These are phyloP conservation scores for Neurospora sp. DNA, from an alignment of 495 filamentous ascomycete genomes.

Conservation along the genomic window DNA sequence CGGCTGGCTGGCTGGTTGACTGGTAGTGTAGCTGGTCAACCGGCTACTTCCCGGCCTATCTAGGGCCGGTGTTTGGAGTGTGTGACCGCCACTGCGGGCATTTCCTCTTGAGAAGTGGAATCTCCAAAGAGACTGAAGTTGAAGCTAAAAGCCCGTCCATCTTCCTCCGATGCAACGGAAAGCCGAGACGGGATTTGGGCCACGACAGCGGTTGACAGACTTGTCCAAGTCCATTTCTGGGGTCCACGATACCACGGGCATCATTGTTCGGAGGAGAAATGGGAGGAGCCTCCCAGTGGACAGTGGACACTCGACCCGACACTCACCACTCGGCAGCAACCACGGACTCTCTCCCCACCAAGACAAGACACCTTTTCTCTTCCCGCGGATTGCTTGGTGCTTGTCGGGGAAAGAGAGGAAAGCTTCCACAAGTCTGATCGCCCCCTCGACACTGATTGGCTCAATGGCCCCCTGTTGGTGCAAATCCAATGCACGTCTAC, in stretches of 20 bases:
- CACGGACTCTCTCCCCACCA: neutral
- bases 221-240: neutral
- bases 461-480: neutral
- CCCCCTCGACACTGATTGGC: conserved; percentile 19
- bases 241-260: neutral
- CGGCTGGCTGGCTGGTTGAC: neutral
- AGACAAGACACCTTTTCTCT: neutral
- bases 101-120: neutral
- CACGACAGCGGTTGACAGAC: neutral
- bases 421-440: conserved; percentile 22
- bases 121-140: neutral
- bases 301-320: neutral
- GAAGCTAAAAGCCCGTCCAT: neutral
- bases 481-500: conserved; percentile 5
- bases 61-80: neutral
- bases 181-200: neutral
- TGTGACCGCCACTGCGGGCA: neutral
- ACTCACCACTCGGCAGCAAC: neutral
- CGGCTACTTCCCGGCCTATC: neutral
- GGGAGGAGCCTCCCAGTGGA: neutral
- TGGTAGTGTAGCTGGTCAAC: neutral
- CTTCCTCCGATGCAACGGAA: neutral
- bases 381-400: neutral
- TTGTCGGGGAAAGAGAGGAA: neutral
- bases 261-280: neutral